Evolutionary conservation across 768 basidiomycete genomes (phyloP), one percentile per base, ranked within the genome.

Genomic region (Auriculariales sp.): DNA sequence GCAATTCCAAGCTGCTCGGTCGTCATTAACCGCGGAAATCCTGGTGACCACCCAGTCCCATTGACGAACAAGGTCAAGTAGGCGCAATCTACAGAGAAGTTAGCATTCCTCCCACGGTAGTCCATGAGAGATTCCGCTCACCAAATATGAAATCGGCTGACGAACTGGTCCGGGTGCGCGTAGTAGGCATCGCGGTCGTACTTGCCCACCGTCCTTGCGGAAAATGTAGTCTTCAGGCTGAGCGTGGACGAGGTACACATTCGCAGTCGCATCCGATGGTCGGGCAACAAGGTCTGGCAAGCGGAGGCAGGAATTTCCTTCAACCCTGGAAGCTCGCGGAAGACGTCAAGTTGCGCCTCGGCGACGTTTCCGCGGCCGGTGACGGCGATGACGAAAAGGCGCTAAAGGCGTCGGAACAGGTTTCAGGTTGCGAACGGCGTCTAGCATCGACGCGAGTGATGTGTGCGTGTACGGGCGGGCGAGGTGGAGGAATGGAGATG

Each of bases 291-390:
- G 66, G 48, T 85, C 75, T 19, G 71, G n/a, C n/a, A n/a, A n/a
- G n/a, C n/a, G n/a, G n/a, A 60, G 1, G 76, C 77, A 3, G 57
- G 54, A 0, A 92, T 72, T 35, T 68, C 70, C 52, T 72, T 65
- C 15, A 83, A n/a, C n/a, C n/a, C 72, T 0, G 86, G 87, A 3
- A 94, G 69, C 52, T 88, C 81, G 0, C 68, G 55, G 3, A 94
- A 64, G 53, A 88, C 82, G 9, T 78, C 79, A 10, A 86, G 67
- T 25, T 78, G 79, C 5, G 92, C 92, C 54, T 79, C 67, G 0
- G 89, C 72, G 0, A 95, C 92, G 48, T 90, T 86, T 11, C 92
- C 92, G 2, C 69, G 88, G 86, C 90, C 90, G 22, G 89, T 92
- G 36, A 93, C 59, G 15, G 87, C 84, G 47, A 91, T 74, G 0